Evolutionary conservation across 116 monocot genomes (phyloP).

Genomic region (Papilionanthe hybrid): DNA sequence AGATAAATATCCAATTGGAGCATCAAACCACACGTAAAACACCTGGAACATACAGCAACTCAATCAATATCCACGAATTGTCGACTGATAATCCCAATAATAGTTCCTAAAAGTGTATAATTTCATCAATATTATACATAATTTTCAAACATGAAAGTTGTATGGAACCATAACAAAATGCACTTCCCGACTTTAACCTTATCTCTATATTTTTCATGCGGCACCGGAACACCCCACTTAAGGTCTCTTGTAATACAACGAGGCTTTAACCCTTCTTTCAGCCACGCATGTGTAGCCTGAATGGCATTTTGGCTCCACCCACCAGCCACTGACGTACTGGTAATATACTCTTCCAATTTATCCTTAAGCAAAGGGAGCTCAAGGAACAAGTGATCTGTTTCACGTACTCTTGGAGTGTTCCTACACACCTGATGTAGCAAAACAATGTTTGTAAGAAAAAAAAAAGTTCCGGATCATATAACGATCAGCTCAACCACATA

Average conservation of each 20-base stretch:
- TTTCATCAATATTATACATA: neutral
- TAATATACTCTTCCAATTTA: constrained; percentile 73
- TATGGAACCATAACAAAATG: too few relatives aligned
- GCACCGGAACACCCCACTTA: constrained; percentile 97
- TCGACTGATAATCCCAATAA: constrained; percentile 1
- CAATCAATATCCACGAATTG: neutral
- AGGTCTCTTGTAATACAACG: constrained; percentile 99
- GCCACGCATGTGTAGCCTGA: constrained; percentile 89
- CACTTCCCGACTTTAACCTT: constrained; percentile 34
- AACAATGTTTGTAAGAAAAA: neutral
- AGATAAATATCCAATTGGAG: constrained; percentile 94
- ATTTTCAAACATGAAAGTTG: too few relatives aligned
- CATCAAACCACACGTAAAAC: constrained; percentile 99
- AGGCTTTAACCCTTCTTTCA: constrained; percentile 79
- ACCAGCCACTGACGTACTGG: constrained; percentile 55
- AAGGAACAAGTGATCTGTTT: constrained; percentile 90
- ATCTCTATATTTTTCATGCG: constrained; percentile 87
- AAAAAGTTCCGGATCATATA: neutral
- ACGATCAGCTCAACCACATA: neutral
- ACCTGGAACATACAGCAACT: constrained; percentile 47
- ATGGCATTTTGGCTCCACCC: constrained; percentile 93
- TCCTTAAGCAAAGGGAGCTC: constrained; percentile 73
- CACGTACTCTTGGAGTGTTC: constrained; percentile 65
- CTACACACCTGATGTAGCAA: constrained; percentile 53
- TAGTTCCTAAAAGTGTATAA: neutral